phyloP scores from a whole-genome alignment of 176 grass and related monocot genomes.

The Luzula sylvatica region DNA sequence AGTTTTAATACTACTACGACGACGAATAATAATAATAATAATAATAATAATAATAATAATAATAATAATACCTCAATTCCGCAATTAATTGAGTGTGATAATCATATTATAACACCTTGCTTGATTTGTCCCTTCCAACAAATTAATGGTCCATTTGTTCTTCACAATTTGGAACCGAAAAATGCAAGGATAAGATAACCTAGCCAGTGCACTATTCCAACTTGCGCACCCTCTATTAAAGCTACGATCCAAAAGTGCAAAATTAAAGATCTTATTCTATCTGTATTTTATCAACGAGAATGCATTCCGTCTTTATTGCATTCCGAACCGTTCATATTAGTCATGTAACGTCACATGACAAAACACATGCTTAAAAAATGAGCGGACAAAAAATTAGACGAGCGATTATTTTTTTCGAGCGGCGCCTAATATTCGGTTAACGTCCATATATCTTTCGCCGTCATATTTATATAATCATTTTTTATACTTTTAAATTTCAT shows the following conservation, averaged over 20 bases:
- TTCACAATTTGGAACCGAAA: constrained; percentile 7
- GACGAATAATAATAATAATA: neutral
- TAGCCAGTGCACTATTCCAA: constrained; percentile 15
- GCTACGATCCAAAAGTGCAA: neutral
- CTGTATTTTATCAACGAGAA: no score
- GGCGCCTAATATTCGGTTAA: no score
- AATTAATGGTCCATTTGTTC: neutral
- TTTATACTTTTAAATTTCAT: no score
- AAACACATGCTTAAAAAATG: no score
- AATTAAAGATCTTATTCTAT: neutral
- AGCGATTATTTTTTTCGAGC: no score
- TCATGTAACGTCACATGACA: no score
- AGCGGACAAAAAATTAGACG: no score
- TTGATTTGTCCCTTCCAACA: constrained; percentile 16
- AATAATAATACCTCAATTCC: neutral
- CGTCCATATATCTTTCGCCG: no score
- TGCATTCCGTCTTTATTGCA: no score
- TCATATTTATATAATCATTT: no score
- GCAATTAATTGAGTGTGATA: neutral
- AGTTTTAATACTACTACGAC: neutral
- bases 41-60: neutral
- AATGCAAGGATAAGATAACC: neutral
- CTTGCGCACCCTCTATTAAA: constrained; percentile 2
- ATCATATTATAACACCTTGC: constrained; percentile 7
- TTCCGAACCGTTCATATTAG: no score